Evolutionary conservation across 257 asterid genomes (phyloP).

Genomic region (Ilex asprella): DNA sequence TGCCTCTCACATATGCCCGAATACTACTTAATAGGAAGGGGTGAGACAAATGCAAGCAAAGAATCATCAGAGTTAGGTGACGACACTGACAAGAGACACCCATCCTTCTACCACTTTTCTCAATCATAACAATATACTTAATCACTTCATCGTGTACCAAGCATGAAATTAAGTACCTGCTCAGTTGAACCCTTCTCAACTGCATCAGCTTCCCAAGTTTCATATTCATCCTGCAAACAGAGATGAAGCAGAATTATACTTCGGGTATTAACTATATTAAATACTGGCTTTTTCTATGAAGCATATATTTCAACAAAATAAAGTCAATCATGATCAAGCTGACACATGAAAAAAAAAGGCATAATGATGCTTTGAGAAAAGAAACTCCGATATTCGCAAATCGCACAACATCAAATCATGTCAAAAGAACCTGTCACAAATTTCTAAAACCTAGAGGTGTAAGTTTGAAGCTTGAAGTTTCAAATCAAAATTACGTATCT

Average conservation of each 20-base stretch:
- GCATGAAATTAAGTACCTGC: not conserved
- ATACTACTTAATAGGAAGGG: too few relatives aligned
- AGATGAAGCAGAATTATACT: conserved; percentile 5
- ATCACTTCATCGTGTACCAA: not conserved
- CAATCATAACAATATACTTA: not conserved
- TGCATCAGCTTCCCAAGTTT: conserved; percentile 62
- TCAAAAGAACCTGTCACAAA: too few relatives aligned
- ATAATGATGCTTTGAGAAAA: too few relatives aligned
- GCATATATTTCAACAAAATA: not conserved
- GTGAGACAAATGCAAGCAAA: too few relatives aligned
- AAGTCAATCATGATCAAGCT: not conserved
- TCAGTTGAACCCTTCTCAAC: not conserved
- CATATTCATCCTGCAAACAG: conserved; percentile 73
- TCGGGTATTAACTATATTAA: not conserved
- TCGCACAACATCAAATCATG: too few relatives aligned
- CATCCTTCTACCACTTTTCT: not conserved
- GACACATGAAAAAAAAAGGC: not conserved
- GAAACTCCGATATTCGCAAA: too few relatives aligned
- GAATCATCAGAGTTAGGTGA: too few relatives aligned
- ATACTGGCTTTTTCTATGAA: not conserved
- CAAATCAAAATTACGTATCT: too few relatives aligned
- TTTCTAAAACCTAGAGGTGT: too few relatives aligned
- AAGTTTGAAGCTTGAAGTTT: too few relatives aligned
- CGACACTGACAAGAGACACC: too few relatives aligned
- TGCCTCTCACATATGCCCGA: too few relatives aligned